These are phyloP conservation scores for Carex sylvatica DNA, from an alignment of 202 grass and related monocot genomes.

Conservation along the genomic window DNA sequence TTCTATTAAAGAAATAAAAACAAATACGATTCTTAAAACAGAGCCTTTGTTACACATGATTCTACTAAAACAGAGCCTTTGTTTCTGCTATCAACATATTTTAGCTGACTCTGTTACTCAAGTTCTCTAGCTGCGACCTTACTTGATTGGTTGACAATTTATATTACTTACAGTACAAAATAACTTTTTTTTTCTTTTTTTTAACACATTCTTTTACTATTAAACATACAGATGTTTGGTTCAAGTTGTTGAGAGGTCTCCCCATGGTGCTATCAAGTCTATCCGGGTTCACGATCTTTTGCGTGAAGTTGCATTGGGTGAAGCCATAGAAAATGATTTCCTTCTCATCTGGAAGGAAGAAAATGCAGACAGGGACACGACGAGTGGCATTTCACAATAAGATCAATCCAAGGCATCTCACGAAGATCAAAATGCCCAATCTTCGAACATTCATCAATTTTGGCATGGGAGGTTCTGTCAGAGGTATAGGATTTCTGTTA, in stretches of 20 bases:
- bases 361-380: neutral
- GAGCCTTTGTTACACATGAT: no score
- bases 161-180: neutral
- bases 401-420: neutral
- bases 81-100: no score
- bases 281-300: slow-evolving; percentile 19
- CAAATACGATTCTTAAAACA: no score
- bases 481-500: neutral
- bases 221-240: neutral
- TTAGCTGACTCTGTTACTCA: no score
- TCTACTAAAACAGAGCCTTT: no score
- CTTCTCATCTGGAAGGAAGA: neutral
- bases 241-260: neutral
- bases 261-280: neutral
- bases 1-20: no score
- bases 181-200: no score
- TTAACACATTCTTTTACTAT: neutral
- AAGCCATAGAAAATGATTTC: slow-evolving; percentile 10
- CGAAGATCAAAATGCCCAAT: neutral
- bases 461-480: no score
- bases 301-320: neutral
- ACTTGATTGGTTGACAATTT: neutral
- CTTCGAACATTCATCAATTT: neutral
- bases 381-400: neutral
- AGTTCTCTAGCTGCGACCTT: neutral